These are phyloP conservation scores for Podila minutissima DNA, from an alignment of 192 early-diverging fungal species.

Conservation along the genomic window DNA sequence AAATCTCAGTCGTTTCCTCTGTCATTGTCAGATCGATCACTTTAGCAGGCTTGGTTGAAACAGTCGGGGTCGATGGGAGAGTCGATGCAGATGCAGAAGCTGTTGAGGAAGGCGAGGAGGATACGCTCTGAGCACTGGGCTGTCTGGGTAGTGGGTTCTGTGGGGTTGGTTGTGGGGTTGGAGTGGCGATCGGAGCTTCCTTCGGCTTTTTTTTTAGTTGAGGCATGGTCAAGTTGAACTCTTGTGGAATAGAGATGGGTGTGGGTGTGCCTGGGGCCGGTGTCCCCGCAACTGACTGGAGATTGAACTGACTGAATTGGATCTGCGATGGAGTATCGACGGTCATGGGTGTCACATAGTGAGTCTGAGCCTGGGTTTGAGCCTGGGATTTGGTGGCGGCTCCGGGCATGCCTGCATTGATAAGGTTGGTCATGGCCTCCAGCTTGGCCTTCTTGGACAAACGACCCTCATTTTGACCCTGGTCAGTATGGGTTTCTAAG, in stretches of 20 bases:
- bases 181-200: neutral
- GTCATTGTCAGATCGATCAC: constrained; percentile 39
- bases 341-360: neutral
- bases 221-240: neutral
- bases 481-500: neutral
- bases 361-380: neutral
- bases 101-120: neutral
- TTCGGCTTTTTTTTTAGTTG: neutral
- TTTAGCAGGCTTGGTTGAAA: neutral
- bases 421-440: constrained; percentile 28
- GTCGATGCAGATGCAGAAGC: constrained; percentile 9
- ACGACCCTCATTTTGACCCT: constrained; percentile 7
- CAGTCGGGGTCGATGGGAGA: constrained; percentile 5
- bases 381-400: neutral
- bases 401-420: constrained; percentile 13
- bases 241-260: neutral
- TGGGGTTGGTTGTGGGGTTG: neutral
- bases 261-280: neutral
- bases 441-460: constrained; percentile 35
- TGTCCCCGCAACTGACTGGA: constrained; percentile 2
- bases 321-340: constrained; percentile 2
- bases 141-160: neutral
- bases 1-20: constrained; percentile 21
- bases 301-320: constrained; percentile 25
- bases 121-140: too few relatives aligned